Evolutionary conservation across 202 grass and related monocot species (phyloP).

Genomic region (Panicum hallii): DNA sequence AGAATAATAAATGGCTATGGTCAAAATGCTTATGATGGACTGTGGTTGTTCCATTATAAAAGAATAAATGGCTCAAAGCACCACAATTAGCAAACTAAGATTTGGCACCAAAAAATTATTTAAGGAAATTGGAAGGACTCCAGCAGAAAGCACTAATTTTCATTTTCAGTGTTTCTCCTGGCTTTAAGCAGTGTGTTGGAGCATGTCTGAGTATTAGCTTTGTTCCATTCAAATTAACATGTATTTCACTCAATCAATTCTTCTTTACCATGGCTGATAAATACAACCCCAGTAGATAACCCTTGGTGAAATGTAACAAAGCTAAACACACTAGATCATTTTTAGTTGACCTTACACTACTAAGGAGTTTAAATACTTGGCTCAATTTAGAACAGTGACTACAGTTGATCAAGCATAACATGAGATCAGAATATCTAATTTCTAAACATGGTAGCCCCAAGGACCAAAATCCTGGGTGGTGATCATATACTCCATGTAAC

Average conservation of each 20-base stretch:
- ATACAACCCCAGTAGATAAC: neutral
- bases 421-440: neutral
- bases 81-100: neutral
- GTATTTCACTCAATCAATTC: neutral
- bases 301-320: neutral
- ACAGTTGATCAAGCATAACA: neutral
- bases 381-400: conserved; percentile 2
- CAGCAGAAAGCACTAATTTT: neutral
- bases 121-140: neutral
- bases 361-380: neutral
- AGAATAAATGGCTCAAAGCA: neutral
- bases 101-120: neutral
- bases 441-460: conserved; percentile 15
- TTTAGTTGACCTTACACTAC: neutral
- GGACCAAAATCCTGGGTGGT: neutral
- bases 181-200: neutral
- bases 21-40: neutral
- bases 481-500: conserved; percentile 7
- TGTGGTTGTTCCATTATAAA: neutral
- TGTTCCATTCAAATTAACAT: neutral
- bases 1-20: neutral
- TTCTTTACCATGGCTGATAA: neutral
- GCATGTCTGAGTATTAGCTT: neutral
- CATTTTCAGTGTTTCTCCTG: neutral
- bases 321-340: neutral